These are phyloP conservation scores for Blastomyces silverae DNA, from an alignment of 2,329 filamentous ascomycete species.

Conservation along the genomic window DNA sequence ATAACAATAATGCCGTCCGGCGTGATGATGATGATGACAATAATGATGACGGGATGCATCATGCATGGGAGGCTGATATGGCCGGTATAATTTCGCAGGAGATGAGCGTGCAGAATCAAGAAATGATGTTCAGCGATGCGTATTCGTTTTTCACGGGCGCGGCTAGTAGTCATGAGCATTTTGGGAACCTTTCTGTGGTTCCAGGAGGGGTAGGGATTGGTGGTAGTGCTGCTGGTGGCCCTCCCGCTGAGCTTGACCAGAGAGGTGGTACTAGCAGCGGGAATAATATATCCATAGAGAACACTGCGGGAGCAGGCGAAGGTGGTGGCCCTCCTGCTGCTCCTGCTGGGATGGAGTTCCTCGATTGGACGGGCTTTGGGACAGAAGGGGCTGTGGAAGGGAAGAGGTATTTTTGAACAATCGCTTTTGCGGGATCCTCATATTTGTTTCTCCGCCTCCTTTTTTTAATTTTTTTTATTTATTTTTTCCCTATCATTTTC, in stretches of 20 bases:
- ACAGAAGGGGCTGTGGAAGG: neutral
- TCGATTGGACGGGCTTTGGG: slow-evolving; percentile 7
- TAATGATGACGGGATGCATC: neutral
- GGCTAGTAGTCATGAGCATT: neutral
- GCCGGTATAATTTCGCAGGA: slow-evolving; percentile 4
- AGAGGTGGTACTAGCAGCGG: neutral
- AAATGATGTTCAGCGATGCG: slow-evolving; percentile 11
- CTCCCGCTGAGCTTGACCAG: neutral
- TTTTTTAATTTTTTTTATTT: neutral
- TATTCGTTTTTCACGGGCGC: slow-evolving; percentile 8
- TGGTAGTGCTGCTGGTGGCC: neutral
- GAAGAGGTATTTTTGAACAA: slow-evolving; percentile 1
- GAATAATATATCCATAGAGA: neutral
- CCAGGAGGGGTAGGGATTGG: neutral
- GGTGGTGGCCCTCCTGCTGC: neutral
- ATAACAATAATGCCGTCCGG: neutral
- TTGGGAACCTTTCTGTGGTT: neutral
- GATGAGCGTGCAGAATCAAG: slow-evolving; percentile 6
- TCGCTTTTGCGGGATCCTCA: too few species aligned
- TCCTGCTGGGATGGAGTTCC: slow-evolving; percentile 3
- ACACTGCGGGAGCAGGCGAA: neutral
- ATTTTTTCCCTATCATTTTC: neutral
- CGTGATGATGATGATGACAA: neutral
- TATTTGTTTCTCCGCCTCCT: too few species aligned
- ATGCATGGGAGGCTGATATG: slow-evolving; percentile 9